phyloP scores from a whole-genome alignment of 129 eudicot species.

The Saussurea involucrata region DNA sequence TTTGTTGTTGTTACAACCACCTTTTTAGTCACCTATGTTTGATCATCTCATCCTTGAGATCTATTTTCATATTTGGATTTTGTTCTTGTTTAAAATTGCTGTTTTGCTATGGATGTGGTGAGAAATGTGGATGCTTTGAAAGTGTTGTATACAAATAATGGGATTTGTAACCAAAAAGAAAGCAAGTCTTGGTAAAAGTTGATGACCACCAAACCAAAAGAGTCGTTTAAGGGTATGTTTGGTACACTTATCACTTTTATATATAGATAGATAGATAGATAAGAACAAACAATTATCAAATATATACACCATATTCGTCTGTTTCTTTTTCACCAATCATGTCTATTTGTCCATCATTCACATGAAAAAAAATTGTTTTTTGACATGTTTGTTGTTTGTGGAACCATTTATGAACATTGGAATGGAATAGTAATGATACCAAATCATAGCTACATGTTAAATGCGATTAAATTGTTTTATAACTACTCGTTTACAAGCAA shows the following conservation, averaged over 20 bases:
- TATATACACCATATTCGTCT: no score
- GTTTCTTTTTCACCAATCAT: no score
- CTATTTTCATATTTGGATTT: not conserved
- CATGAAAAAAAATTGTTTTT: no score
- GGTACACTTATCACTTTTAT: no score
- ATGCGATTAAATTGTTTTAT: no score
- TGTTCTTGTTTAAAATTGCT: not conserved
- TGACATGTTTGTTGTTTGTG: no score
- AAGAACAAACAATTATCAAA: no score
- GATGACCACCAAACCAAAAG: not conserved
- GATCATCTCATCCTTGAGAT: not conserved
- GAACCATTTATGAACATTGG: not conserved
- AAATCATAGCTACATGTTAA: no score
- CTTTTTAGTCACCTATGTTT: not conserved
- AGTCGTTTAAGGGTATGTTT: not conserved
- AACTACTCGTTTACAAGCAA: no score
- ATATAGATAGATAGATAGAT: no score
- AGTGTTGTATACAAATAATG: not conserved
- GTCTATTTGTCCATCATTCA: no score
- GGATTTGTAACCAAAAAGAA: not conserved
- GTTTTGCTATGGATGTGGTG: no score
- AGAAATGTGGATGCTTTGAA: not conserved
- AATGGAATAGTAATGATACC: not conserved
- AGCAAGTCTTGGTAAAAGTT: not conserved
- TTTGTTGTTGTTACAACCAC: not conserved